Evolutionary conservation across 225 moss, liverwort and hornwort species (phyloP).

Genomic region (Physcomitrellopsis africana): DNA sequence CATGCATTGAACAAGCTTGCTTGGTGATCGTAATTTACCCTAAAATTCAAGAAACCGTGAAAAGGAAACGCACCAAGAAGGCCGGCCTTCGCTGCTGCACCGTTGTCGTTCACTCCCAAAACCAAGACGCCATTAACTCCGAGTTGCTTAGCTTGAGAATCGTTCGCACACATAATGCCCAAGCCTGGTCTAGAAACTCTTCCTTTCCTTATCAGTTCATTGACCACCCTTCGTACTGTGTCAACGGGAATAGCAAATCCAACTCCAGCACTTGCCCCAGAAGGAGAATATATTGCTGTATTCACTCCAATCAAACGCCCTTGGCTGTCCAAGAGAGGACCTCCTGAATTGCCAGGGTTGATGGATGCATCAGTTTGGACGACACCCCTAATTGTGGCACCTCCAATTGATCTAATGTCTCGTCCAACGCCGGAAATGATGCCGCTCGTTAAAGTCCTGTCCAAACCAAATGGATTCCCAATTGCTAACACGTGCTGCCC

Average conservation of each 20-base stretch:
- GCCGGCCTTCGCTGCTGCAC: conserved; percentile 61
- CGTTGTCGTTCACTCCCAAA: conserved; percentile 40
- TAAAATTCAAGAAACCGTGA: background rate
- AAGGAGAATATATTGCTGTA: conserved; percentile 22
- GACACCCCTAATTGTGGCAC: conserved; percentile 23
- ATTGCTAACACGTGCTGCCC: conserved; percentile 27
- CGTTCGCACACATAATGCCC: conserved; percentile 60
- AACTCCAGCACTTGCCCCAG: conserved; percentile 28
- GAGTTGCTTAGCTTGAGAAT: conserved; percentile 60
- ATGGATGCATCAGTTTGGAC: conserved; percentile 33
- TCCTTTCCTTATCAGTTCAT: conserved; percentile 29
- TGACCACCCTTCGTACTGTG: conserved; percentile 27
- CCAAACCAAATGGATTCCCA: conserved; percentile 27
- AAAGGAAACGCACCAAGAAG: conserved; percentile 45
- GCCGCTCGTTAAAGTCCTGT: conserved; percentile 26
- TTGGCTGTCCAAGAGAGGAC: conserved; percentile 26
- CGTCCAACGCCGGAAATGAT: conserved; percentile 26
- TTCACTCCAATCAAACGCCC: conserved; percentile 27
- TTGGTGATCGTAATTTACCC: background rate
- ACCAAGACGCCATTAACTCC: conserved; percentile 59
- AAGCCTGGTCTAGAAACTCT: conserved; percentile 63
- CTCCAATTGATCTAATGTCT: conserved; percentile 24
- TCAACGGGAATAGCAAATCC: conserved; percentile 35
- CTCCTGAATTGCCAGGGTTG: conserved; percentile 33
- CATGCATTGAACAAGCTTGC: background rate